Percentiles rank a stretch among this genome's conserved stretches.
phyloP scores from a whole-genome alignment of 2,329 filamentous ascomycete genomes.

The Incumbomyces lentus region DNA sequence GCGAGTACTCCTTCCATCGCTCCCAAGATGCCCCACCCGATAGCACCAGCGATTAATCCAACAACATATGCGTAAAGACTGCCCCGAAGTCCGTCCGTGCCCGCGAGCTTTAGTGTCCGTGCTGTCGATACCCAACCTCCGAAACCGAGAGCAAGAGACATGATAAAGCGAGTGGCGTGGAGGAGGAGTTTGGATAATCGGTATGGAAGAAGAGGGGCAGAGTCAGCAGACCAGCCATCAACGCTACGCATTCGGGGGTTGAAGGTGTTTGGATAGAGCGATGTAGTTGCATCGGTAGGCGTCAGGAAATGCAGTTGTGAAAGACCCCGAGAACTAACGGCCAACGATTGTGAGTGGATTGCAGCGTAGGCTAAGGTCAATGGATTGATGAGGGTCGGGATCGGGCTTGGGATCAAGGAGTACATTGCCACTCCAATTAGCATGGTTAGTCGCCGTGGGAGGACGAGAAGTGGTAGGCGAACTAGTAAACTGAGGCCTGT shows the following conservation, averaged over 20 bases:
- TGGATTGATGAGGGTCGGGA: slow-evolving; percentile 79
- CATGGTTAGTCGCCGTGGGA: slow-evolving; percentile 65
- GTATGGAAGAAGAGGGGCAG: slow-evolving; percentile 64
- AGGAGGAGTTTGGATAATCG: slow-evolving; percentile 83
- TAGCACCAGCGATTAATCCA: slow-evolving; percentile 81
- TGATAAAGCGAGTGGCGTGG: slow-evolving; percentile 81
- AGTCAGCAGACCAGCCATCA: slow-evolving; percentile 26
- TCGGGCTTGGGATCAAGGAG: slow-evolving; percentile 72
- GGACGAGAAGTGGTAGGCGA: slow-evolving; percentile 70
- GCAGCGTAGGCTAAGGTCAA: slow-evolving; percentile 85
- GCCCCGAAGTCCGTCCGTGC: slow-evolving; percentile 51
- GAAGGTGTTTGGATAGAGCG: slow-evolving; percentile 36
- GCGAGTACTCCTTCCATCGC: slow-evolving; percentile 83
- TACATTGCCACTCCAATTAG: slow-evolving; percentile 62
- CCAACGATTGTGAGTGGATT: slow-evolving; percentile 79
- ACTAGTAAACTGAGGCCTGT: slow-evolving; percentile 72
- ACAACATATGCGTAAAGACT: slow-evolving; percentile 93
- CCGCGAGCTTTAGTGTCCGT: slow-evolving; percentile 57
- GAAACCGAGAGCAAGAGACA: slow-evolving; percentile 81
- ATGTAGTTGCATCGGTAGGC: slow-evolving; percentile 62
- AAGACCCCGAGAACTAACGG: slow-evolving; percentile 65
- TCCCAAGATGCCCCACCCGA: slow-evolving; percentile 86
- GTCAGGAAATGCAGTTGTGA: slow-evolving; percentile 74
- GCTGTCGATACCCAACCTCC: slow-evolving; percentile 95
- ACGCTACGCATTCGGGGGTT: slow-evolving; percentile 20